These are phyloP conservation scores for Podospora didyma DNA, from an alignment of 495 filamentous ascomycete species.

Conservation along the genomic window DNA sequence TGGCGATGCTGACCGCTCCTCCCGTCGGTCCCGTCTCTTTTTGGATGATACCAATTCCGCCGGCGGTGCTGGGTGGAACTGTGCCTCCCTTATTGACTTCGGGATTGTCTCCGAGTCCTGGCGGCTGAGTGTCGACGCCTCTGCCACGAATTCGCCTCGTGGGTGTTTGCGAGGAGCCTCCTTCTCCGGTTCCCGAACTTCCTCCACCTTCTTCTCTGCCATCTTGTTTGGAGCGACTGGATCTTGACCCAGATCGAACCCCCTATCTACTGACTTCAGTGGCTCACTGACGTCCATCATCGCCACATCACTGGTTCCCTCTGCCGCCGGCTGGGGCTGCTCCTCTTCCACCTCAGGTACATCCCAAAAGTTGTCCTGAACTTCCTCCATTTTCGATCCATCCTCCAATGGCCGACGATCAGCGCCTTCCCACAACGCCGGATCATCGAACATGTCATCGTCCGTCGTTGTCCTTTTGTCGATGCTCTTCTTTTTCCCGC, in stretches of 20 bases:
- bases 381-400: slow-evolving; percentile 14
- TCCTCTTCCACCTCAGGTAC: slow-evolving; percentile 4
- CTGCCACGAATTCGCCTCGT: background rate
- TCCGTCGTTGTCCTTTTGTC: slow-evolving; percentile 28
- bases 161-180: background rate
- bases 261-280: background rate
- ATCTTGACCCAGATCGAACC: background rate
- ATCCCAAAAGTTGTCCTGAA: slow-evolving; percentile 13
- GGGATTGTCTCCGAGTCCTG: slow-evolving; percentile 35
- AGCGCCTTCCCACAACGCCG: slow-evolving; percentile 53
- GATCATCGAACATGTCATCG: slow-evolving; percentile 41
- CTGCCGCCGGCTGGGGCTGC: background rate
- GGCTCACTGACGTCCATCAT: background rate
- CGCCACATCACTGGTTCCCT: slow-evolving; percentile 6
- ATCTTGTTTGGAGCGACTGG: background rate
- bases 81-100: slow-evolving; percentile 18
- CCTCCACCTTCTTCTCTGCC: background rate
- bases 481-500: slow-evolving; percentile 18
- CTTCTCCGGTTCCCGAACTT: background rate
- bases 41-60: background rate
- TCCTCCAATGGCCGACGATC: slow-evolving; percentile 35
- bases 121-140: slow-evolving; percentile 17
- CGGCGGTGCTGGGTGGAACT: background rate
- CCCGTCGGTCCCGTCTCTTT: slow-evolving; percentile 12
- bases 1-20: slow-evolving; percentile 21